Conservation (phyloP, 495 filamentous ascomycete species). For the Letharia columbiana region DNA sequence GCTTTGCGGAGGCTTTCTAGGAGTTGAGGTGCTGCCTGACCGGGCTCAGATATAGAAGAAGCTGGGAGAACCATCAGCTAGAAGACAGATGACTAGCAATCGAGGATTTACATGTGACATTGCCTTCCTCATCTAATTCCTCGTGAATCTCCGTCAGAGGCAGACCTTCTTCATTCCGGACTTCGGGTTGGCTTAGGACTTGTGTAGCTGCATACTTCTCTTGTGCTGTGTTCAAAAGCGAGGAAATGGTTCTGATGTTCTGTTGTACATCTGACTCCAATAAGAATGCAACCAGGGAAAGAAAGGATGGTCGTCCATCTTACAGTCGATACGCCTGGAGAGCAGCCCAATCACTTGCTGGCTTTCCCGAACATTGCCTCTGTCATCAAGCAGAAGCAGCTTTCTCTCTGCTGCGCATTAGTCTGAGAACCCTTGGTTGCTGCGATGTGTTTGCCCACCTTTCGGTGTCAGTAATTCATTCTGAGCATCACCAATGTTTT, state of each 20-base stretch:
- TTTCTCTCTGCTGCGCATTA: conserved; percentile 45
- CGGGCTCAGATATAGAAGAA: conserved; percentile 50
- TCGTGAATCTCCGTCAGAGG: conserved; percentile 83
- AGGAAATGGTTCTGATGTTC: conserved; percentile 51
- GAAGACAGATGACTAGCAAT: too few relatives aligned
- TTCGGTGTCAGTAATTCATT: conserved; percentile 49
- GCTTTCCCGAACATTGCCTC: conserved; percentile 37
- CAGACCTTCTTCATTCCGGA: conserved; percentile 53
- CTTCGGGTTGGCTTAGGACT: conserved; percentile 29
- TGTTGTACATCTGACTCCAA: conserved; percentile 53
- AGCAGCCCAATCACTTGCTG: conserved; percentile 60
- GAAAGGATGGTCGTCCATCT: not conserved
- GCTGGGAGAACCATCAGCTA: conserved; percentile 16
- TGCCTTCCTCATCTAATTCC: conserved; percentile 85
- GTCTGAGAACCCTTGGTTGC: not conserved
- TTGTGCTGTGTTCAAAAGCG: conserved; percentile 50
- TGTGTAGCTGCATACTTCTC: conserved; percentile 52
- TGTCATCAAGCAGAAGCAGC: conserved; percentile 52
- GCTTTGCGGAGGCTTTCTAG: conserved; percentile 61
- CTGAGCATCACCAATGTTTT: conserved; percentile 36
- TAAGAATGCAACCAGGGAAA: conserved; percentile 10
- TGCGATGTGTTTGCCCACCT: conserved; percentile 26
- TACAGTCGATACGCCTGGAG: conserved; percentile 66
- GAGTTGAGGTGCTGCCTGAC: conserved; percentile 51
- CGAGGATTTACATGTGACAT: conserved; percentile 51